These are phyloP conservation scores for Fusarium redolens DNA, from an alignment of 2,329 filamentous ascomycete genomes.

Conservation along the genomic window DNA sequence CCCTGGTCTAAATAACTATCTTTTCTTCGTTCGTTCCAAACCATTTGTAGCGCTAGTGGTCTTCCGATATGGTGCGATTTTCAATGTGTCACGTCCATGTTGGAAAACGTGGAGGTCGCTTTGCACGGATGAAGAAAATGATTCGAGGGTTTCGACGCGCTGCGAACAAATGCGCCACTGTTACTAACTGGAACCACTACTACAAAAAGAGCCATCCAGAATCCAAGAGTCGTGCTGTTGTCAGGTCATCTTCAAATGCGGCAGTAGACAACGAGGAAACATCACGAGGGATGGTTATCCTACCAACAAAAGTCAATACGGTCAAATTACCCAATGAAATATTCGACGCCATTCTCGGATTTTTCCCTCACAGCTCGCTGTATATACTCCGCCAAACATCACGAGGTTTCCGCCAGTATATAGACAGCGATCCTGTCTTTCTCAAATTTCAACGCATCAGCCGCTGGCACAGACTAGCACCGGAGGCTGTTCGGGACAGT, in stretches of 20 bases:
- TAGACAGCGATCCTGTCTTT: neutral
- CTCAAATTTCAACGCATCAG: neutral
- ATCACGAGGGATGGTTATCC: neutral
- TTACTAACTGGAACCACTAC: too few species aligned
- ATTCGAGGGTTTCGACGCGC: too few species aligned
- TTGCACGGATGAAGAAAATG: neutral
- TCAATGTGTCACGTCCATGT: neutral
- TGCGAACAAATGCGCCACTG: neutral
- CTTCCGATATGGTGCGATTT: neutral
- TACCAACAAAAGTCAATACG: neutral
- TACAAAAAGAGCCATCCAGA: accelerated
- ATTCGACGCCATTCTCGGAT: neutral
- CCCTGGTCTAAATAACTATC: too few species aligned
- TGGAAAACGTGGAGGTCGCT: neutral
- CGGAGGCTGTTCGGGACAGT: too few species aligned
- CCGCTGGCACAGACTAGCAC: neutral
- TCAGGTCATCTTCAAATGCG: neutral
- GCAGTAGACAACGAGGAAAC: accelerated
- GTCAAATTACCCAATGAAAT: neutral
- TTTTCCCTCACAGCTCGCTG: neutral
- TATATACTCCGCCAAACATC: neutral
- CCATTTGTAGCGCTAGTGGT: too few species aligned
- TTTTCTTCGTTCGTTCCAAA: neutral
- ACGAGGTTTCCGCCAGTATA: neutral
- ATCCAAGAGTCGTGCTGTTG: neutral